Conservation (phyloP, 139 green algal genomes). For the Edaphochlamys debaryana region DNA sequence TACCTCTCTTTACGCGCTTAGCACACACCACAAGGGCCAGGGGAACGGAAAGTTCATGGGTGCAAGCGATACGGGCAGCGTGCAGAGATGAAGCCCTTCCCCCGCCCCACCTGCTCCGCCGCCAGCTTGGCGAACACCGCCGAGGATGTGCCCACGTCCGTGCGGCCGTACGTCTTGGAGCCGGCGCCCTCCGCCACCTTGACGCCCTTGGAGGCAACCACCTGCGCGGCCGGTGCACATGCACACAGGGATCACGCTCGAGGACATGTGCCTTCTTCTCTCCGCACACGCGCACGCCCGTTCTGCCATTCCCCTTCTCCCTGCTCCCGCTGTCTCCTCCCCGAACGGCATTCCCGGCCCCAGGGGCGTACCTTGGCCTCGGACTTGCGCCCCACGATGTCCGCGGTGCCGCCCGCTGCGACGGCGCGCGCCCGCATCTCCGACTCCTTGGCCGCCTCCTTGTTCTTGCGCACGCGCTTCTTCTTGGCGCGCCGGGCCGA, state of each 20-base stretch:
- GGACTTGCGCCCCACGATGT: slow-evolving; percentile 67
- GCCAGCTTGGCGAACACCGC: slow-evolving; percentile 78
- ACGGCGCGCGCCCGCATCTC: slow-evolving; percentile 42
- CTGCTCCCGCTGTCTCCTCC: no score
- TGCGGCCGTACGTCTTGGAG: slow-evolving; percentile 27
- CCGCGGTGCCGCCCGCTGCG: slow-evolving; percentile 45
- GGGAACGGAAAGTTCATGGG: no score
- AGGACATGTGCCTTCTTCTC: no score
- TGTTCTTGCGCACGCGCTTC: slow-evolving; percentile 76
- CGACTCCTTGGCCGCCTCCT: slow-evolving; percentile 48
- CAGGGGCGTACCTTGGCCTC: slow-evolving; percentile 34
- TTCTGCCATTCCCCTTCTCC: neutral
- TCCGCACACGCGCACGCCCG: neutral
- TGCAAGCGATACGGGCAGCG: no score
- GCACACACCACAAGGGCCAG: no score
- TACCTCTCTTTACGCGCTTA: no score
- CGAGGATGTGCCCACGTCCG: slow-evolving; percentile 64
- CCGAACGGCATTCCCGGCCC: no score
- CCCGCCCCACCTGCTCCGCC: no score
- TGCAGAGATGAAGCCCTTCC: no score
- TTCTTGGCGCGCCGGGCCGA: slow-evolving; percentile 68
- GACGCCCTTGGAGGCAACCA: slow-evolving; percentile 46
- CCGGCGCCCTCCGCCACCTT: slow-evolving; percentile 41
- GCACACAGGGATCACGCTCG: no score
- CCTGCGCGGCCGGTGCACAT: no score